Conservation (phyloP, 768 basidiomycete species). For the Agrocybe pediades region DNA sequence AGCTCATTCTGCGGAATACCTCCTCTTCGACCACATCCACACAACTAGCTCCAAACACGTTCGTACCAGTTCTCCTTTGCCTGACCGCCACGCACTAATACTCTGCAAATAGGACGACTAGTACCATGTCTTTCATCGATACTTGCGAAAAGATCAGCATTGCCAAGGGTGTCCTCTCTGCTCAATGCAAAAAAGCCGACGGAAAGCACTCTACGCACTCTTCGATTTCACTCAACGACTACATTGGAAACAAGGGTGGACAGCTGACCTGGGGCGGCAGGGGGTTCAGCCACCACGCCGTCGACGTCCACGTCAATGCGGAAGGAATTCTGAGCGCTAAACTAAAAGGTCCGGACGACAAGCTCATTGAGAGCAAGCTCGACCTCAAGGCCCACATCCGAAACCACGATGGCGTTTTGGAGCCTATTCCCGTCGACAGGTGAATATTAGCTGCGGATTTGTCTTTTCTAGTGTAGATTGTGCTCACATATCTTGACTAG, state of each 20-base stretch:
- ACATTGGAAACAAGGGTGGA: slow-evolving; percentile 18
- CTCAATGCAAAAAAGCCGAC: slow-evolving; percentile 18
- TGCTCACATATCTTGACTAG: not conserved
- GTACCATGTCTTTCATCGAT: slow-evolving; percentile 16
- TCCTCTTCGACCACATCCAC: too few relatives aligned
- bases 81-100: not conserved
- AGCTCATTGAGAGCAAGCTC: slow-evolving; percentile 15
- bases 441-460: too few relatives aligned
- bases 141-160: slow-evolving; percentile 16
- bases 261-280: slow-evolving; percentile 16
- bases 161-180: slow-evolving; percentile 17
- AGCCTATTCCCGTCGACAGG: slow-evolving; percentile 10
- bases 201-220: slow-evolving; percentile 15
- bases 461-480: not conserved
- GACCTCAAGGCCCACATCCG: slow-evolving; percentile 15
- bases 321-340: slow-evolving; percentile 15
- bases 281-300: slow-evolving; percentile 17
- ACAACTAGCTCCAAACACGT: too few relatives aligned
- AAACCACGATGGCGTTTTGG: slow-evolving; percentile 15
- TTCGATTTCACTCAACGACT: slow-evolving; percentile 17
- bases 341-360: slow-evolving; percentile 14
- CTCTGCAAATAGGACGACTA: not conserved
- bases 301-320: slow-evolving; percentile 12
- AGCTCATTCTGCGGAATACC: too few relatives aligned
- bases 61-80: too few relatives aligned